Conservation (phyloP, 2,329 filamentous ascomycete genomes). For the Biscogniauxia marginata region DNA sequence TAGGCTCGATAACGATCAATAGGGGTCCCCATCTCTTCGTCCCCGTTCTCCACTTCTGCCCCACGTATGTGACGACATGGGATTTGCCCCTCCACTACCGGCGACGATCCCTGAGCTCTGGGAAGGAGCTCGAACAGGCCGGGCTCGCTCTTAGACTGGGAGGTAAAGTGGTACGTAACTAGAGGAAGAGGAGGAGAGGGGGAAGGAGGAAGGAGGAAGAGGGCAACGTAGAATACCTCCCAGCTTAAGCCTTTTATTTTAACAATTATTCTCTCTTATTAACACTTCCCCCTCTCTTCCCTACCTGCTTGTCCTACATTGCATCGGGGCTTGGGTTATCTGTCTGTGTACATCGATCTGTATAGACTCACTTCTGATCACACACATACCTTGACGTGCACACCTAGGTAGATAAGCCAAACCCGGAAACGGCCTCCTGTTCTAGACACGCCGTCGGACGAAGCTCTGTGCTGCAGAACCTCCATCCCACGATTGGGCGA, state of each 20-base stretch:
- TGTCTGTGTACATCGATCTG: too few species aligned
- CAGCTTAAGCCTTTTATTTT: too few species aligned
- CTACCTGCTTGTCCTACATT: too few species aligned
- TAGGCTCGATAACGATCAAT: neutral
- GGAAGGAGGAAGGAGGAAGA: neutral
- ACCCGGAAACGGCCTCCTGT: neutral
- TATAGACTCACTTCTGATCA: neutral
- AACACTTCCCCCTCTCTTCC: neutral
- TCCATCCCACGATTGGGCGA: conserved; percentile 12
- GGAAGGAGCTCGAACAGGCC: neutral
- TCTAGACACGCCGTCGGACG: conserved; percentile 1
- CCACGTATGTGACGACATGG: conserved; percentile 2
- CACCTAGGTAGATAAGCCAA: neutral
- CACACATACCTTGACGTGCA: neutral
- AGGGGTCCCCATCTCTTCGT: neutral
- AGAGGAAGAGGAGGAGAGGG: neutral
- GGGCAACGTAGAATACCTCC: too few species aligned
- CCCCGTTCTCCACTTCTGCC: neutral
- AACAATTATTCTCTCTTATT: neutral
- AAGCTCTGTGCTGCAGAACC: conserved; percentile 8
- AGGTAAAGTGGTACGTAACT: too few species aligned
- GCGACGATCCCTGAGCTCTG: neutral
- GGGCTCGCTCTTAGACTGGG: neutral
- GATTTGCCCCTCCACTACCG: neutral
- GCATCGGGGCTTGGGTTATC: too few species aligned